Evolutionary conservation across 768 basidiomycete species (phyloP), one percentile per base, ranked within the genome.

Genomic region (Boletus rubropictus): DNA sequence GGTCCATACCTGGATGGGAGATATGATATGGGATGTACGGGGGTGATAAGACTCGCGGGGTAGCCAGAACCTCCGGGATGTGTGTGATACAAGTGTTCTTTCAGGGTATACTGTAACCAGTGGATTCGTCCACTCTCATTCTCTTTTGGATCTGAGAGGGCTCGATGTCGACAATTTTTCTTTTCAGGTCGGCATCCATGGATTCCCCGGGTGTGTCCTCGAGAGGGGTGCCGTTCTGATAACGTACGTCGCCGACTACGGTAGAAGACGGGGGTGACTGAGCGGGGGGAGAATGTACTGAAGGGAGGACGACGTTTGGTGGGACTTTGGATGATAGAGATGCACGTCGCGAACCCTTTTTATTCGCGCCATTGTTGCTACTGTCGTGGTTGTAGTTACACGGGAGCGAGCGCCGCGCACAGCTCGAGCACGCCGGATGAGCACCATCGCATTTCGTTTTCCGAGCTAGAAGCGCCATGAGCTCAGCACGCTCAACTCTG

Each of bases 371-470:
- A 7, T 61, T 64, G 34, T 38, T 48, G 46, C 37, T 54, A 17
- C 67, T 69, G 54, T 88, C 86, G 58, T 89, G 85, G 34, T 84
- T 83, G 68, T 90, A 91, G 64, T 82, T 86, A 72, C 89, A 91
- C 36, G 77, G 73, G 61, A 90, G 73, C 35, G 78, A 77, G 54
- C 89, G 74, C 50, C 86, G 84, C 49, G 82, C 79, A 65, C 89
- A 91, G 67, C 87, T 89, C 44, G 84, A 81, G 63, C 89, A 91
- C 22, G 83, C 77, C 25, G 89, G 89, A 59, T 87, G 86, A n/a
- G 76, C 84, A 33, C 89, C 89, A 64, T 91, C 89, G 57, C 89
- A 91, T 63, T 88, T 84, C 17, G 89, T 91, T 71, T 91, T 91
- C 50, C 89, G 89, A 29, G 88, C 89, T 89, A 51, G 14, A 55